Evolutionary conservation across 257 asterid genomes (phyloP).

Genomic region (Scutellaria galericulata): DNA sequence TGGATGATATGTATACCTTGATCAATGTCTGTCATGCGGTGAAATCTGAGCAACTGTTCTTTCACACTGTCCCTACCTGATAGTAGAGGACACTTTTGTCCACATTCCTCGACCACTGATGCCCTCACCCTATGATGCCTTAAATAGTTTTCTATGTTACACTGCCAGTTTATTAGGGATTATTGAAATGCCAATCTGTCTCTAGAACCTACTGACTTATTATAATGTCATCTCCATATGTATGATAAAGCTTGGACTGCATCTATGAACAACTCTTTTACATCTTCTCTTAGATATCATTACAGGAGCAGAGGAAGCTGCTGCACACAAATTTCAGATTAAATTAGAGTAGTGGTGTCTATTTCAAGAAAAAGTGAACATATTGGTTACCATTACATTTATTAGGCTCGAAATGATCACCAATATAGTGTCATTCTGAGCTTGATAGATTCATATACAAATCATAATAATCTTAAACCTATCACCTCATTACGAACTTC

Average conservation of each 20-base stretch:
- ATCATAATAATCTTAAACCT: too few relatives aligned
- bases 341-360: too few relatives aligned
- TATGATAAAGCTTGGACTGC: neutral
- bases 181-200: neutral
- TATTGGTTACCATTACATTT: too few relatives aligned
- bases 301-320: neutral
- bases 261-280: neutral
- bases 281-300: neutral
- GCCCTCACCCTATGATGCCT: neutral
- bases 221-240: neutral
- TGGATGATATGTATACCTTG: neutral
- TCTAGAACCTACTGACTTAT: too few relatives aligned
- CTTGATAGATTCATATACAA: too few relatives aligned
- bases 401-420: too few relatives aligned
- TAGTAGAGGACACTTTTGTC: neutral
- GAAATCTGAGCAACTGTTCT: slow-evolving; percentile 14
- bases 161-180: neutral
- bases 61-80: neutral
- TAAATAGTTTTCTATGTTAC: neutral
- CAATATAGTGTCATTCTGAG: too few relatives aligned
- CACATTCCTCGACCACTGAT: neutral
- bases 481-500: too few relatives aligned
- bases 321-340: neutral
- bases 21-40: neutral
- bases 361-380: too few relatives aligned